Evolutionary conservation across 345 rosid species (phyloP).

Genomic region (Hibiscus trionum): DNA sequence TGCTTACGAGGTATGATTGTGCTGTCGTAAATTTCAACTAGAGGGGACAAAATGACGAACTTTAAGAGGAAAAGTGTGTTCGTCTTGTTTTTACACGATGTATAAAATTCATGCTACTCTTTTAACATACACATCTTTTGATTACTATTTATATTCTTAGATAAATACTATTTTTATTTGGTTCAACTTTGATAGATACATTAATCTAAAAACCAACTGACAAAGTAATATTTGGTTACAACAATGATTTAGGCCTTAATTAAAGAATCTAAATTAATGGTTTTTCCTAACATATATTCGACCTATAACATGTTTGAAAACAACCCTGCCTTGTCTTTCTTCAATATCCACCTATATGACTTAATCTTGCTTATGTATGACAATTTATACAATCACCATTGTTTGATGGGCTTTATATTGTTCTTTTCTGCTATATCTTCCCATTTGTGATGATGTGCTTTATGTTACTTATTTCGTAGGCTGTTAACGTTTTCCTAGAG

Average conservation of each 20-base stretch:
- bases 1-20: slow-evolving; percentile 56
- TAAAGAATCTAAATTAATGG: no score
- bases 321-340: neutral
- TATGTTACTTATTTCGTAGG: slow-evolving; percentile 35
- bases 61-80: neutral
- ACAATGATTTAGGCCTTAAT: no score
- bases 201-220: neutral
- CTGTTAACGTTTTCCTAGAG: slow-evolving; percentile 55
- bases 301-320: neutral
- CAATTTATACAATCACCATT: neutral
- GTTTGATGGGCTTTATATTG: neutral
- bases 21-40: neutral
- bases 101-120: slow-evolving; percentile 2
- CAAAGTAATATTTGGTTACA: neutral
- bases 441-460: slow-evolving; percentile 1
- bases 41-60: neutral
- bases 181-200: neutral
- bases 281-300: no score
- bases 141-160: neutral
- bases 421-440: neutral
- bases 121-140: neutral
- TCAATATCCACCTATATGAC: no score
- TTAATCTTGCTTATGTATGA: no score
- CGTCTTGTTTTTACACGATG: neutral
- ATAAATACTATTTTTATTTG: neutral